Evolutionary conservation across 192 early-diverging fungal species (phyloP), one percentile per base, ranked within the genome.

Genomic region (Backusella tarrabulga): DNA sequence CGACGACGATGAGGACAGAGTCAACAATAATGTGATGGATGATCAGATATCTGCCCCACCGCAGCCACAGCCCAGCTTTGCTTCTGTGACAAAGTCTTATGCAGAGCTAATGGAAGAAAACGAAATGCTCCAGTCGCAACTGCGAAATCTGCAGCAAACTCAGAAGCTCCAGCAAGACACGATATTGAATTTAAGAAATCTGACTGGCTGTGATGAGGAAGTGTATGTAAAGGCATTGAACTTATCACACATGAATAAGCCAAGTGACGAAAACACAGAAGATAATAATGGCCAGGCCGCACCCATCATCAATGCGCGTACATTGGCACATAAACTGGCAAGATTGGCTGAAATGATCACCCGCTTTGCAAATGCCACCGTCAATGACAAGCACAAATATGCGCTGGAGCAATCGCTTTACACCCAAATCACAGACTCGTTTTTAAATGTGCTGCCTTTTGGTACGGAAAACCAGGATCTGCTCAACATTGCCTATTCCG

Each of bases 21-120:
- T 50, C 1, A n/a, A 44, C n/a, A 66, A 68, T n/a, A 46, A 40
- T 52, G 75, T 76, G 1, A 72, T 83, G 4, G 76, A 76, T 36
- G 83, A 84, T 52, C 66, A 75, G 12, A 84, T 84, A 54, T 74
- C 79, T 34, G 83, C 83, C 12, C 83, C 83, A 15, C 79, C 83
- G 15, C 83, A 84, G 67, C 83, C 83, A 23, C 83, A 84, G 34
- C 83, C 83, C n/a, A 76, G 73, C 29, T 84, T 84, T 40, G 80
- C 79, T 21, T 63, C 56, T 0, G 76, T 80, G 4, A 78, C 79
- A 29, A 84, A 81, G 23, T 72, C 83, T 4, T 84, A 84, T 71
- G 76, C 73, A 44, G 76, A 78, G 29, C 68, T 84, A 23, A 34
- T 84, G 44, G 83, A 84, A 68, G 83, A 84, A 60, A 84, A 84